Conservation (phyloP, 202 grass and related monocot genomes). For the Zoysia matrella region DNA sequence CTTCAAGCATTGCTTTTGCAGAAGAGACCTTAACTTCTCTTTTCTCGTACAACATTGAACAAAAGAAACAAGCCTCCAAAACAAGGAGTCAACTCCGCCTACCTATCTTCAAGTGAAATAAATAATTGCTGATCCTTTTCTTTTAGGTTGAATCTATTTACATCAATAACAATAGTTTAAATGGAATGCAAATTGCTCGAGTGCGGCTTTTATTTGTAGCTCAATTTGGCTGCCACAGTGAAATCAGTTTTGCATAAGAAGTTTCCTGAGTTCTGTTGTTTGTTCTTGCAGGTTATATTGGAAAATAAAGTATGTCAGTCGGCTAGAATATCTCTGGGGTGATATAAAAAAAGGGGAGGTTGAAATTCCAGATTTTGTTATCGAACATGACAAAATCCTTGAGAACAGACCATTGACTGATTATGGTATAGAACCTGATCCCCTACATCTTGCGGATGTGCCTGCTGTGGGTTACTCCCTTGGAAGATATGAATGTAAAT, state of each 20-base stretch:
- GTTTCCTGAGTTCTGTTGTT: slow-evolving; percentile 10
- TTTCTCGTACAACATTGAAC: neutral
- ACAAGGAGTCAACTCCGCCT: neutral
- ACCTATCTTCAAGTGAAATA: neutral
- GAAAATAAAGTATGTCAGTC: slow-evolving; percentile 97
- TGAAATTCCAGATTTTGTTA: slow-evolving; percentile 92
- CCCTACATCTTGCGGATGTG: slow-evolving; percentile 74
- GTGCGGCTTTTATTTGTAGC: slow-evolving; percentile 1
- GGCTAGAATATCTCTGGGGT: slow-evolving; percentile 86
- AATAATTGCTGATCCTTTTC: neutral
- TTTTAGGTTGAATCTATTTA: neutral
- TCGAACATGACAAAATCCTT: slow-evolving; percentile 75
- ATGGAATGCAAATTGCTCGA: slow-evolving; percentile 6
- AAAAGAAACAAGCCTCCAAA: neutral
- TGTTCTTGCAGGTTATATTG: slow-evolving; percentile 76
- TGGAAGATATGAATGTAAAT: slow-evolving; percentile 78
- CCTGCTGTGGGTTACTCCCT: slow-evolving; percentile 61
- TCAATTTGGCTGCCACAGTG: neutral
- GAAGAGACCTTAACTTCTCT: neutral
- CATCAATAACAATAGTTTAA: neutral
- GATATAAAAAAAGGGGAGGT: slow-evolving; percentile 79
- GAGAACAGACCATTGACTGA: slow-evolving; percentile 95
- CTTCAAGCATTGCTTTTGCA: slow-evolving; percentile 6
- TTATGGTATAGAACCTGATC: slow-evolving; percentile 97
- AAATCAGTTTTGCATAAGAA: neutral